These are phyloP conservation scores for Parmales sp. DNA, from an alignment of 108 stramenopile species.

Conservation along the genomic window DNA sequence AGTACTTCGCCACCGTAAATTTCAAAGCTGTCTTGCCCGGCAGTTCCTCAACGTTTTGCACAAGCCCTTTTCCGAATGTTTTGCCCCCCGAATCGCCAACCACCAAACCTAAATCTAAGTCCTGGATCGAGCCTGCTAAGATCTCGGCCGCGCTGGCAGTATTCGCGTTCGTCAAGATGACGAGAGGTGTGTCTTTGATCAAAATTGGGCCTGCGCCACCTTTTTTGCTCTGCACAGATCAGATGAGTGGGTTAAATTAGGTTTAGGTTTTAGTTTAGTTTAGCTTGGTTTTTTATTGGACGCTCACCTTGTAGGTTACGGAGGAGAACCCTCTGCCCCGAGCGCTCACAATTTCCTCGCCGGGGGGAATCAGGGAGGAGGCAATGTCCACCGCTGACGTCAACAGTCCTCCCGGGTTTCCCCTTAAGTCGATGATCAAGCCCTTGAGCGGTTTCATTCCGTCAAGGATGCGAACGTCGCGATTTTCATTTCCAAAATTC, in stretches of 20 bases:
- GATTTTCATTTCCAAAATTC: slow-evolving; percentile 18
- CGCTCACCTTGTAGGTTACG: slow-evolving; percentile 64
- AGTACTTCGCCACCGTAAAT: slow-evolving; percentile 93
- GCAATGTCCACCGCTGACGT: slow-evolving; percentile 85
- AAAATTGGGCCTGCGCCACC: no score
- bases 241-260: no score
- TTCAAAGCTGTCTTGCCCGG: slow-evolving; percentile 67
- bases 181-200: slow-evolving; percentile 64
- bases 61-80: slow-evolving; percentile 94
- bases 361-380: slow-evolving; percentile 76
- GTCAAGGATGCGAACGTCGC: background rate
- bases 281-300: no score
- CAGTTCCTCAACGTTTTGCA: slow-evolving; percentile 84
- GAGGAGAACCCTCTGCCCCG: slow-evolving; percentile 82
- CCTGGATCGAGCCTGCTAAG: slow-evolving; percentile 90
- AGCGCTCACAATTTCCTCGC: slow-evolving; percentile 79
- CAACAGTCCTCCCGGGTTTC: slow-evolving; percentile 90
- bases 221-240: no score
- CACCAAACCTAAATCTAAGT: slow-evolving; percentile 84
- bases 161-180: slow-evolving; percentile 73
- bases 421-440: slow-evolving; percentile 77
- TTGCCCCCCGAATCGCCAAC: slow-evolving; percentile 68
- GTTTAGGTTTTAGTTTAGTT: no score
- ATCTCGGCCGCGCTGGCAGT: slow-evolving; percentile 92
- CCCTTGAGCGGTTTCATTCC: slow-evolving; percentile 31